Evolutionary conservation across 1,139 yeast genomes (phyloP), one percentile per base, ranked within the genome.

Genomic region (Wickerhamomyces sp.): DNA sequence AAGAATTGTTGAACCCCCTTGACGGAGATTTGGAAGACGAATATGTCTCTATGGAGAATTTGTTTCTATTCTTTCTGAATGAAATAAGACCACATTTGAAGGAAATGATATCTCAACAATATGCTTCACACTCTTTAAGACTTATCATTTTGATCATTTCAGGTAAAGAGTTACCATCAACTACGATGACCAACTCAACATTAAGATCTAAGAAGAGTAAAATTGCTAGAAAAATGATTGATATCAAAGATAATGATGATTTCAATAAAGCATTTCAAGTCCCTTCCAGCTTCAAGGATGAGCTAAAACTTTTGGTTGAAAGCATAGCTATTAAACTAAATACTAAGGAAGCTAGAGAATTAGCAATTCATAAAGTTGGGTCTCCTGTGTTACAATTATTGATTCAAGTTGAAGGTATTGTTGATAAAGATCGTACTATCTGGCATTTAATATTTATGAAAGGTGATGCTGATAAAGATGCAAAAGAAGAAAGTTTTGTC

Each of bases 151-250:
- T 89, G 40, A 76, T 89, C 26, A 62, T 88, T 31, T 73, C 94
- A 3, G 96, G 95, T 3, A 81, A 82, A 53, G 81, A 80, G 44
- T 65, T 88, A 44, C 95, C 95, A n/a, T 80, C 92, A 2, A 67
- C 92, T 3, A 76, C 84, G 1, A 70, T 74, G 49, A 74, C 86
- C 16, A 82, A 86, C 52, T 82, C 94, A 1, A 76, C 86, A 5
- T 68, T 89, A 49, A 75, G 98, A 58, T 85, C 95, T 31, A 88
- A 88, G 55, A 87, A 78, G 58, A 83, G 95, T 26, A 85, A 86
- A 56, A 83, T 86, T 57, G 96, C 97, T 2, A 77, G 97, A 60
- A 89, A 89, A 60, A 85, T 86, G 92, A 86, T 88, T 53, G 95
- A 87, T 52, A 81, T 90, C 38, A 81, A 81, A 55, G 96, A 86